phyloP scores from a whole-genome alignment of 78 protist species.

The Dictyostelium purpureum region DNA sequence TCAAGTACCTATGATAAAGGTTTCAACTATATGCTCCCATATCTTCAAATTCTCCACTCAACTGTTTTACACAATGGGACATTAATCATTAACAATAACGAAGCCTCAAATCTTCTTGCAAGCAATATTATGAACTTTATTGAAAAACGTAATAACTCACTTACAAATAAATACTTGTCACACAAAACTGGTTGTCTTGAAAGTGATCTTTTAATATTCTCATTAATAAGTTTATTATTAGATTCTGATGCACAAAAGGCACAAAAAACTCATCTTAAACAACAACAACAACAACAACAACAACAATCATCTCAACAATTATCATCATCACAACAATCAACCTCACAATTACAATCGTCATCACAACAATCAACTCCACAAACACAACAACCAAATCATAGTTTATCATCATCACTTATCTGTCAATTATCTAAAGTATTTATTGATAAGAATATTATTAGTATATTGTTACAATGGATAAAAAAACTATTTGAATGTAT shows the following conservation, averaged over 20 bases:
- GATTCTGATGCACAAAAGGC: slow-evolving; percentile 30
- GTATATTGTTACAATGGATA: background rate
- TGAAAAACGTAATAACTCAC: background rate
- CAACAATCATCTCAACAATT: background rate
- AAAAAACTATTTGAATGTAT: background rate
- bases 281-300: background rate
- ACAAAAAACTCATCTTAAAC: background rate
- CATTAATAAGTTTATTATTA: slow-evolving; percentile 10
- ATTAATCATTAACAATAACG: background rate
- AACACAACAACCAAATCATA: background rate
- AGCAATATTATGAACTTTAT: background rate
- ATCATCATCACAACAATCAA: no score
- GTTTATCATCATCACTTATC: slow-evolving; percentile 14
- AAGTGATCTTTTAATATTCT: slow-evolving; percentile 2
- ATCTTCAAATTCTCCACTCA: slow-evolving; percentile 20
- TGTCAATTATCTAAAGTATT: slow-evolving; percentile 1
- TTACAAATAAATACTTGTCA: slow-evolving; percentile 22
- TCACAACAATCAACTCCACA: background rate
- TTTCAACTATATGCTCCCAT: slow-evolving; percentile 5
- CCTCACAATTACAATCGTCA: no score
- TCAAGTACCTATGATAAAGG: slow-evolving; percentile 13
- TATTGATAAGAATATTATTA: background rate
- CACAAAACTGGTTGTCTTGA: slow-evolving; percentile 1
- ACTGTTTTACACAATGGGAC: background rate
- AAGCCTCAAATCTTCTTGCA: background rate